Conservation (phyloP, 164 flowering plant genomes). For the Vitis amurensis region DNA sequence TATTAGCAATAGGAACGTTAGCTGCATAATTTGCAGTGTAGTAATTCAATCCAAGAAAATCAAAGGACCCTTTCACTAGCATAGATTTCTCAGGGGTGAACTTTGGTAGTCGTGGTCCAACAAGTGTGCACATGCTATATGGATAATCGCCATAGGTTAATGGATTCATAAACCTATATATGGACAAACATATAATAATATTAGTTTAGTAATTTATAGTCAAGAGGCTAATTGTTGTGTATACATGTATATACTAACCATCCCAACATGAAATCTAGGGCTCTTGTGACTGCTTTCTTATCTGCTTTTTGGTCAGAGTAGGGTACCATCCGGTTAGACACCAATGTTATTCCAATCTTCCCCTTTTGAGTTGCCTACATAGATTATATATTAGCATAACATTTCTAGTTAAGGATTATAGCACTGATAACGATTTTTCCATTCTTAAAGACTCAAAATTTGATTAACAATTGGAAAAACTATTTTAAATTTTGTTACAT, state of each 20-base stretch:
- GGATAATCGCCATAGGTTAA: constrained; percentile 15
- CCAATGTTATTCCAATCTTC: constrained; percentile 14
- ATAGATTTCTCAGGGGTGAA: constrained; percentile 2
- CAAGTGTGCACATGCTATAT: background rate
- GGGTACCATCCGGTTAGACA: constrained; percentile 6
- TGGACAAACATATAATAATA: too few relatives aligned
- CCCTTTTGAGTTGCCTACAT: constrained; percentile 20
- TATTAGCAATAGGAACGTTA: background rate
- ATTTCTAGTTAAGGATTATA: too few relatives aligned
- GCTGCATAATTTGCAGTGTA: constrained; percentile 13
- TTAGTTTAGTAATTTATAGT: too few relatives aligned
- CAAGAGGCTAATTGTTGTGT: too few relatives aligned
- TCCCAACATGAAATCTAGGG: constrained; percentile 28
- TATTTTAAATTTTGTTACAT: background rate
- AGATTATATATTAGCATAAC: too few relatives aligned
- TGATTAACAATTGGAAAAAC: background rate
- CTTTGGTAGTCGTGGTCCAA: constrained; percentile 9
- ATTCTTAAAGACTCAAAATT: background rate
- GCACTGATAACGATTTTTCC: too few relatives aligned
- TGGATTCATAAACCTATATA: constrained; percentile 13
- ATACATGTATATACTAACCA: constrained; percentile 10
- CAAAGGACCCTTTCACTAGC: constrained; percentile 15
- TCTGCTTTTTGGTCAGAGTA: background rate
- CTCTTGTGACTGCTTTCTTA: constrained; percentile 12
- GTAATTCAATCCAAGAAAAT: constrained; percentile 20